Evolutionary conservation across 1,139 yeast species (phyloP), one percentile per base, ranked within the genome.

Genomic region (Scheffersomyces quercinus): DNA sequence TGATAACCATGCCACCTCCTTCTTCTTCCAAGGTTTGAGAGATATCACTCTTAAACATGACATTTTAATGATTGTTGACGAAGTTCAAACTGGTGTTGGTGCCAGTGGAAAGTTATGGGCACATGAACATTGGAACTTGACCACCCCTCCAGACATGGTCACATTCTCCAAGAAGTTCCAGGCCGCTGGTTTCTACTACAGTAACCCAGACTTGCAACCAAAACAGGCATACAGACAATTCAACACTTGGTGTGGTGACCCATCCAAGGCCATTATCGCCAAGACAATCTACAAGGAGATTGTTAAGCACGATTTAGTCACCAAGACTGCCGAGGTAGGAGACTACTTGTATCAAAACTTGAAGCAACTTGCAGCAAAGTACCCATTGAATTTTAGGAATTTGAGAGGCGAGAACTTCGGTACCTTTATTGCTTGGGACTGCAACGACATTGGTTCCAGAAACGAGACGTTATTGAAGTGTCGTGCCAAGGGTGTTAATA

Each of bases 221-320:
- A 77, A 75, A 52, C 73, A 71, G 53, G 80, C 90, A 9, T 84
- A 80, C 68, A 79, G 90, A 68, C 90, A 84, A 63, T 85, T 85
- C 72, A 85, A 85, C 76, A 85, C 91, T 49, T 85, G 91, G 91
- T 84, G 89, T 67, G 91, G 90, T 57, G 90, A 85, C 60, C 88
- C 90, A 59, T 81, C 85, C 30, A 79, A 79, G 65, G 82, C 83
- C 64, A 67, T 82, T 43, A 66, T 82, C 50, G 86, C 88, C 36
- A 81, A 79, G 55, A 74, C 85, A 46, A 83, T 85, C 52, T 80
- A 78, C 50, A 70, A 81, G 56, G 86, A 84, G 59, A 73, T 84
- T 44, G 58, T 62, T 14, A 73, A 75, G 52, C 64, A 82, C 46
- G 73, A 76, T 48, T 72, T 85, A 53, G 75, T 81, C 39, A 64